Evolutionary conservation across 768 basidiomycete species (phyloP), one percentile per base, ranked within the genome.

Genomic region (Hygrocybe punicea): DNA sequence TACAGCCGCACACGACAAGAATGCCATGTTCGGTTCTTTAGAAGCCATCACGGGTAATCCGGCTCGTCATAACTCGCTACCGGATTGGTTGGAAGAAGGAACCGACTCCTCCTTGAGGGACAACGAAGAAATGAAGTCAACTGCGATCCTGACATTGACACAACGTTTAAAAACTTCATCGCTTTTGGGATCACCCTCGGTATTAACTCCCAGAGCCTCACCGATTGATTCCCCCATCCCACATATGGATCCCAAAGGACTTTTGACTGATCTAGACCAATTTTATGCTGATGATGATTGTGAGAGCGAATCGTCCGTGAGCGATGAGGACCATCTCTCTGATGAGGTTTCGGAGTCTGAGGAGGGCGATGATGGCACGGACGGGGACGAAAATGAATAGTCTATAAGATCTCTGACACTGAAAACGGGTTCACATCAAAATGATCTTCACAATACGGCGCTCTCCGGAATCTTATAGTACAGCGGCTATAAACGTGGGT

Each of bases 61-160:
- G 10, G 76, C 84, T 67, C 75, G 72, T 4, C 72, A 77, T 44
- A 83, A 86, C 56, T 51, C 76, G 58, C 55, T 96, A 0, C 91
- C 92, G 0, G 91, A 92, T 63, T 97, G 95, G 95, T 78, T 89
- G 5, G 92, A 95, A 69, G 78, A 83, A 54, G 93, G 93, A 0
- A 91, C 91, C 4, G 91, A 93, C 61, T 73, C 89, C 1, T 77
- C 81, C 0, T 71, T 98, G 55, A 81, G 95, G 57, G 87, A 93
- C 58, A 76, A 74, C 17, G 81, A 80, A 46, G 85, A 87, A 9
- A 87, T 87, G 55, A 65, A 70, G 33, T 68, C 73, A 19, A 66
- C 65, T 7, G 68, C 73, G 34, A 77, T 79, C 2, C 71, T 81
- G 44, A 77, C 76, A 61, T 81, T 67, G 47, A 65, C 60, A 61